Percentiles rank a stretch among this genome's conserved stretches.
Conservation (phyloP, 1,284 basidiomycete species). For the Testicularia cyperi region DNA sequence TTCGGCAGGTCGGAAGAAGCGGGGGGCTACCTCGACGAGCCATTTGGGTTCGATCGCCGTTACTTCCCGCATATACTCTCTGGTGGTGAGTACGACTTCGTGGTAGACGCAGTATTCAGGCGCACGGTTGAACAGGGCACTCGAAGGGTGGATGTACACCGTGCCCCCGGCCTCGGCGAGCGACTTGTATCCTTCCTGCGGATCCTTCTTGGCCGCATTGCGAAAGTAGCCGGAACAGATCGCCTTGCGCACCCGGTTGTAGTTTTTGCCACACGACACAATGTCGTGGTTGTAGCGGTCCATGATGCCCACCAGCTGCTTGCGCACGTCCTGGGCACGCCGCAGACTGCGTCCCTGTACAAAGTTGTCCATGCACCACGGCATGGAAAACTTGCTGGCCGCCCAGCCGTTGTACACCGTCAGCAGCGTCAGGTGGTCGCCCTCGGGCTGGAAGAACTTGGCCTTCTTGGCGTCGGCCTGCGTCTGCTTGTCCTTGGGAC, state of each 20-base stretch:
- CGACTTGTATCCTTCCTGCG: conserved; percentile 77
- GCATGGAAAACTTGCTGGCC: conserved; percentile 80
- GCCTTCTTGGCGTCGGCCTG: conserved; percentile 99
- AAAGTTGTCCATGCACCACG: conserved; percentile 80
- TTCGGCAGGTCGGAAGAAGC: conserved; percentile 96
- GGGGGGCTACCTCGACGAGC: conserved; percentile 95
- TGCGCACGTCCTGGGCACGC: conserved; percentile 94
- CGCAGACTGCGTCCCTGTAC: conserved; percentile 96
- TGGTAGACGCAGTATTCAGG: conserved; percentile 75
- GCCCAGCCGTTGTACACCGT: conserved; percentile 99
- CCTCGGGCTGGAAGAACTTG: conserved; percentile 81
- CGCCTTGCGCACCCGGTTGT: conserved; percentile 87
- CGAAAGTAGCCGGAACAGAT: conserved; percentile 78
- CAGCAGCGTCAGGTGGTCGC: conserved; percentile 89
- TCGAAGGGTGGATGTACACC: conserved; percentile 95
- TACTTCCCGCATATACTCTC: conserved; percentile 89
- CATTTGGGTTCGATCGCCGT: conserved; percentile 97
- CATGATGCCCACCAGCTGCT: conserved; percentile 97
- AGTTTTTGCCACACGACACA: conserved; percentile 84
- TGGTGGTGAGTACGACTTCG: conserved; percentile 72
- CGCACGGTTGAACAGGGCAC: conserved; percentile 92
- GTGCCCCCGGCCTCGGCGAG: conserved; percentile 85
- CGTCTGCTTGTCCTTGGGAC: conserved; percentile 97
- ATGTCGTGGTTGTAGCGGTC: conserved; percentile 98
- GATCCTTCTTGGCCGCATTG: conserved; percentile 70